A percentile compares a stretch with the other conserved stretches of the same genome.
phyloP scores from a whole-genome alignment of 129 eudicot genomes.

The Cynara cardunculus region DNA sequence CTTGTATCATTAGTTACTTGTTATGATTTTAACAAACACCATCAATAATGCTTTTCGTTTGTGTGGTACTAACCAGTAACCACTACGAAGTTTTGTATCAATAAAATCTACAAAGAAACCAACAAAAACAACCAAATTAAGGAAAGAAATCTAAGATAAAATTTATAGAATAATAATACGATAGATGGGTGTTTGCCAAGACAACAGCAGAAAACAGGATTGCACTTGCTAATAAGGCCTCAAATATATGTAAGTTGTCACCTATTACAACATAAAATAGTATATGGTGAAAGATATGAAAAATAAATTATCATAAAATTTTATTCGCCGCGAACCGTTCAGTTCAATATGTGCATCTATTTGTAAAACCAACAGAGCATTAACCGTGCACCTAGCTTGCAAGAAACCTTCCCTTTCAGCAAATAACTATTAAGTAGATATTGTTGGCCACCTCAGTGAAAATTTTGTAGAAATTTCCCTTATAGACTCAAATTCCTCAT shows the following conservation, averaged over 20 bases:
- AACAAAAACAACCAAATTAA: constrained; percentile 10
- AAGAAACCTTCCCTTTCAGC: background rate
- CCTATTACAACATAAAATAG: background rate
- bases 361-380: constrained; percentile 6
- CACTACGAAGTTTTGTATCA: background rate
- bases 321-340: background rate
- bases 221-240: background rate
- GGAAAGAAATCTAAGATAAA: background rate
- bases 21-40: background rate
- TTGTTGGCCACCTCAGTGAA: background rate
- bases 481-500: background rate
- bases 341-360: background rate
- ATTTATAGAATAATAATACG: background rate
- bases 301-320: background rate
- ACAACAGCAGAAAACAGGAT: background rate
- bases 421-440: background rate
- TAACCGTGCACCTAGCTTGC: constrained; percentile 12
- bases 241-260: background rate
- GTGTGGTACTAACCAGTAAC: background rate
- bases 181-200: background rate
- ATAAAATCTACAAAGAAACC: background rate
- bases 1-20: background rate
- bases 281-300: background rate
- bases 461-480: background rate
- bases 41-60: background rate